These are phyloP conservation scores for Xanthoconium stramineum DNA, from an alignment of 768 basidiomycete genomes.

Conservation along the genomic window DNA sequence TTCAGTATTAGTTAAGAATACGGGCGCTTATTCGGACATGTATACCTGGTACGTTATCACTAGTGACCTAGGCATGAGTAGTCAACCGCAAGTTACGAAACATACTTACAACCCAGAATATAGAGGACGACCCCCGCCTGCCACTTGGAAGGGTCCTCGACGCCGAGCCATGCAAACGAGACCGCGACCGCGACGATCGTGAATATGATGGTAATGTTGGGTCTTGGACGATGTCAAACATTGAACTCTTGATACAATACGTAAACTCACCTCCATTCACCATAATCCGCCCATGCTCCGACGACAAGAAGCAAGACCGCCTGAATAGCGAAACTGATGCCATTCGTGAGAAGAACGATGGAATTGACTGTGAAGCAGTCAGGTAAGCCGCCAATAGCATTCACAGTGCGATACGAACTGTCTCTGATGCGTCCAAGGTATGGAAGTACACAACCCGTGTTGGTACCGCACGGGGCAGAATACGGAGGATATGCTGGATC, in stretches of 20 bases:
- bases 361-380: slow-evolving; percentile 54
- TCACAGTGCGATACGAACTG: slow-evolving; percentile 37
- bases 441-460: slow-evolving; percentile 59
- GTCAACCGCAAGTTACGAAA: neutral
- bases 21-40: neutral
- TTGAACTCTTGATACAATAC: neutral
- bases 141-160: slow-evolving; percentile 64
- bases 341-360: slow-evolving; percentile 75
- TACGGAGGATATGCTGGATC: slow-evolving; percentile 61
- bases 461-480: slow-evolving; percentile 43
- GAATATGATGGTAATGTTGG: slow-evolving; percentile 75
- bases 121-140: slow-evolving; percentile 58
- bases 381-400: neutral
- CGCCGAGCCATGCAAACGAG: slow-evolving; percentile 77
- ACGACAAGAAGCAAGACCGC: slow-evolving; percentile 61
- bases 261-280: slow-evolving; percentile 59
- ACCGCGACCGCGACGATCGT: slow-evolving; percentile 63
- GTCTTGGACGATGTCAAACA: slow-evolving; percentile 36
- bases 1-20: neutral
- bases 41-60: slow-evolving; percentile 70
- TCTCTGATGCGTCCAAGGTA: slow-evolving; percentile 61
- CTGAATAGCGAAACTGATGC: slow-evolving; percentile 76
- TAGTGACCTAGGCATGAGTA: slow-evolving; percentile 17
- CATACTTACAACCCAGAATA: slow-evolving; percentile 57
- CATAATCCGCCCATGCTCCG: slow-evolving; percentile 82